Conservation (phyloP, 805 yeast genomes). For the Candida maris region DNA sequence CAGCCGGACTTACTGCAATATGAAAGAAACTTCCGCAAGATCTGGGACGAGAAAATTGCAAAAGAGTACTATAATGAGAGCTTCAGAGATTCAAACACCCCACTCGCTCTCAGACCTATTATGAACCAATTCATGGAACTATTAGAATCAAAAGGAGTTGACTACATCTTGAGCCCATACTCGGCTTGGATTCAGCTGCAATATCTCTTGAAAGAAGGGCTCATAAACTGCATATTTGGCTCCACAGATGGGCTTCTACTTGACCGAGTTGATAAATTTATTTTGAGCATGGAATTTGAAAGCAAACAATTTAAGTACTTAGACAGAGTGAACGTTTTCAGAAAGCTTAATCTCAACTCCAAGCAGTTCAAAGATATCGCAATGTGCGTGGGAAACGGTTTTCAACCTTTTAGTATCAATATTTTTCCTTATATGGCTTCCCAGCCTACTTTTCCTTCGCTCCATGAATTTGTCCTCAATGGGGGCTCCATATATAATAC, state of each 20-base stretch:
- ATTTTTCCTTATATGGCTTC: constrained; percentile 40
- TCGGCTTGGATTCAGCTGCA: constrained; percentile 76
- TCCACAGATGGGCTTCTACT: constrained; percentile 74
- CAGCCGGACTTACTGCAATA: constrained; percentile 28
- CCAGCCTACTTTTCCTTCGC: constrained; percentile 25
- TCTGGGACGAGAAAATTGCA: constrained; percentile 40
- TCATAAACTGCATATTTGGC: constrained; percentile 76
- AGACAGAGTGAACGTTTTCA: constrained; percentile 53
- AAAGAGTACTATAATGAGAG: constrained; percentile 38
- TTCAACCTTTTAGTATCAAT: constrained; percentile 63
- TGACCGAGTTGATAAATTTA: constrained; percentile 59
- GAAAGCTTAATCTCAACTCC: constrained; percentile 56
- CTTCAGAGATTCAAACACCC: constrained; percentile 51
- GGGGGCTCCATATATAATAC: constrained; percentile 48
- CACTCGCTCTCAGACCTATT: constrained; percentile 48
- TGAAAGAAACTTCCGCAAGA: constrained; percentile 42
- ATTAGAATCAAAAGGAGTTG: constrained; percentile 53
- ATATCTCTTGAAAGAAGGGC: constrained; percentile 53
- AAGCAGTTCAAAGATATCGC: constrained; percentile 74
- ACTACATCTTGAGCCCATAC: constrained; percentile 78
- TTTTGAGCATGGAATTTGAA: constrained; percentile 66
- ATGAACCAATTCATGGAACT: constrained; percentile 53
- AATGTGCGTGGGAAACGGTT: constrained; percentile 72
- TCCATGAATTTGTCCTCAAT: constrained; percentile 31
- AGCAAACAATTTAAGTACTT: constrained; percentile 64